Evolutionary conservation across 75 land plant genomes (phyloP).

Genomic region (Isoetes taiwanensis): DNA sequence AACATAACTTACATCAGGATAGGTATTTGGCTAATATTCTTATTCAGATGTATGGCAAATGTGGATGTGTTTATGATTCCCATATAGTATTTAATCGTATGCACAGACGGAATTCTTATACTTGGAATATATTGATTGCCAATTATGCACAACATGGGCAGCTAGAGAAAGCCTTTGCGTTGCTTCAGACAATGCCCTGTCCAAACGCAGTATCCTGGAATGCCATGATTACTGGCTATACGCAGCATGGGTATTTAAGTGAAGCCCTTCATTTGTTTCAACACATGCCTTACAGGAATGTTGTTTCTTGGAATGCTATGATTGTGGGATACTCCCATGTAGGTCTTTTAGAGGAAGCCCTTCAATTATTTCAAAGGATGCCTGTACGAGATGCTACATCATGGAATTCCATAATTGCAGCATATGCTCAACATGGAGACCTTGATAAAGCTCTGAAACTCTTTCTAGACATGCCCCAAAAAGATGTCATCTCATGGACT

Average conservation of each 20-base stretch:
- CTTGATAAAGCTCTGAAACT: neutral
- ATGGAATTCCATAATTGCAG: slow-evolving; percentile 13
- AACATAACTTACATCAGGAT: neutral
- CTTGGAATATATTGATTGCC: too few species aligned
- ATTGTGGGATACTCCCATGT: slow-evolving; percentile 25
- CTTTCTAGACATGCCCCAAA: slow-evolving; percentile 15
- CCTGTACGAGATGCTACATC: neutral
- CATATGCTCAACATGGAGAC: neutral
- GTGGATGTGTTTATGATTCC: too few species aligned
- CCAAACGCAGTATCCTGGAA: slow-evolving; percentile 16
- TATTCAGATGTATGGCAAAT: neutral
- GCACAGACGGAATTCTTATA: too few species aligned
- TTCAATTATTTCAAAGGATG: slow-evolving; percentile 14
- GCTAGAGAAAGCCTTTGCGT: neutral
- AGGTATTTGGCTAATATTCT: neutral
- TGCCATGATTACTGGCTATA: slow-evolving; percentile 29
- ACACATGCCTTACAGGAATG: slow-evolving; percentile 14
- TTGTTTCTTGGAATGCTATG: slow-evolving; percentile 29
- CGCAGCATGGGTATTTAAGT: slow-evolving; percentile 19
- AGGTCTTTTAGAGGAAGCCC: slow-evolving; percentile 16
- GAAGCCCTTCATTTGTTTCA: slow-evolving; percentile 16
- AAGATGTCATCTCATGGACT: slow-evolving; percentile 26
- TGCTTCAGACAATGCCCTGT: slow-evolving; percentile 3
- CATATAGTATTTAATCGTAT: too few species aligned
- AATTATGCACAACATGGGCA: too few species aligned